Base-by-base conservation (phyloP, 2,329 filamentous ascomycete genomes). In the Leptodontidium sp. region DNA sequence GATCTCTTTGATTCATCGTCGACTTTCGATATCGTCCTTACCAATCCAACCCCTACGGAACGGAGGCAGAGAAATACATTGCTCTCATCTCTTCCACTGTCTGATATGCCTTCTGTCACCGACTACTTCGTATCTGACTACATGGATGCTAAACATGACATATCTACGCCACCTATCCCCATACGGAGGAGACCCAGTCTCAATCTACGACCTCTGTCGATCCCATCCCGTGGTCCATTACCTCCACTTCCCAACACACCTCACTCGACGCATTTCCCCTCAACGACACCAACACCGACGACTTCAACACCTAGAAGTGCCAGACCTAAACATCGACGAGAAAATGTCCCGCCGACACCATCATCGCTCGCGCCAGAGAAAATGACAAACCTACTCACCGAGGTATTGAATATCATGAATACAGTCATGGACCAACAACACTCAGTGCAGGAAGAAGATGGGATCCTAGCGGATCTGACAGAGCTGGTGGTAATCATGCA, bases 401-500 rank as follows among this genome's bases (percentile, higher is more conserved):
- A 73, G 24, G 68, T 74, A 2, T 38, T 74, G 21, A 58, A 45
- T 3, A 68, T 74, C 24, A 73, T 74, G 71, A 70, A 72, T 35
- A 52, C 43, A n/a, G 67, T 73, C 35, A 71, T 73, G 69, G 40
- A 50, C 0, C 49, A 68, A 40, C 66, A 71, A 43, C 53, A 49
- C 6, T 50, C 62, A 1, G 67, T 71, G 0, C 21, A 63, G n/a
- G 61, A 57, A 14, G 71, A 74, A 55, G 67, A 71, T 21, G 64
- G 53, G 12, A 35, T 71, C 17, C 43, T 73, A 9, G 21, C 32
- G 3, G 69, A 70, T 24, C 45, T 74, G 12, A 69, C 71, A 2
- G 68, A 73, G 35, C 38, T 74, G 6, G 71, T 74, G 2, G 66
- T 71, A 2, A 73, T 72, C 17, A 67, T 74, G 72, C 72, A 74